Evolutionary conservation across 768 basidiomycete genomes (phyloP), one percentile per base, ranked within the genome.

Genomic region (Leccinum olivaceopallidum): DNA sequence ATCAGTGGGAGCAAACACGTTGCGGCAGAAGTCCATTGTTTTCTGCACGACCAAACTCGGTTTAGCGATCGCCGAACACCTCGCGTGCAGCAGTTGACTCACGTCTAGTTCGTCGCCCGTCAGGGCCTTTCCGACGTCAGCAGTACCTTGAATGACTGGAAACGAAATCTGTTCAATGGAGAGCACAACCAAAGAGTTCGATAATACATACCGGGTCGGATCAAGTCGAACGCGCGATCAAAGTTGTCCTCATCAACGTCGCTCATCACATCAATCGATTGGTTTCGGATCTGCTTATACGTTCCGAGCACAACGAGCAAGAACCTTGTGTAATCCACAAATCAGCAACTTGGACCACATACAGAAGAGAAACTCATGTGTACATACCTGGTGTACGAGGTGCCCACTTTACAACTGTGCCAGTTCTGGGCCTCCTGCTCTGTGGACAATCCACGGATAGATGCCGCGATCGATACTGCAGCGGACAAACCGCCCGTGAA

Each of bases 171-270:
- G n/a, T 6, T 54, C 20, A 14, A 42, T 57, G 14, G 20, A 16
- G 22, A 55, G 2, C 54, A 6, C 16, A 55, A 7, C 16, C 24
- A 9, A 8, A 28, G 5, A 5, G 2, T 42, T 18, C 5, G 18
- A 24, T 16, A 20, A 10, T 10, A 54, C 57, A 6, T 54, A 64
- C 61, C 52, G 6, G 63, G 63, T 49, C 63, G 16, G 28, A 64
- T 48, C 32, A 59, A 22, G 30, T 59, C 53, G 4, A 64, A 64
- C 9, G 63, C 58, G 8, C 58, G 63, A 16, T 63, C 60, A 14
- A 63, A 56, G 28, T 63, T 62, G 42, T 62, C 60, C 24, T 63
- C 60, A 14, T 62, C 50, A 3, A 58, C 57, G 10, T 63, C 48
- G 48, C 48, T 49, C 48, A 49, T 49, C 22, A 49, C 48, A 24